A percentile compares a stretch with the other conserved stretches of the same genome.
Evolutionary conservation across 2,329 filamentous ascomycete species (phyloP).

Genomic region (Eurotiales sp.): DNA sequence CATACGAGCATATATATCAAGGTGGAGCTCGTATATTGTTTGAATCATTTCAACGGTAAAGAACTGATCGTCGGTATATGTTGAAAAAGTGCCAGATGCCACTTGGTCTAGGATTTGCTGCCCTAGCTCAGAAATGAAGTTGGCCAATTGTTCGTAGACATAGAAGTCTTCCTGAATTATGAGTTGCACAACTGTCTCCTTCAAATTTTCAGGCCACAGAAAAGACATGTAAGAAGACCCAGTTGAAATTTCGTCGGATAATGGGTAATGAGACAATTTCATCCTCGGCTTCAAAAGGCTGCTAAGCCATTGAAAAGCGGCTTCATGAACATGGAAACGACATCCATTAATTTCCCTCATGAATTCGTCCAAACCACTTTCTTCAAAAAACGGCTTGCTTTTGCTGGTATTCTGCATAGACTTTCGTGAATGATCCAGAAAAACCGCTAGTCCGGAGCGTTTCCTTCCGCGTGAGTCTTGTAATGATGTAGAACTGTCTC

Average conservation of each 20-base stretch:
- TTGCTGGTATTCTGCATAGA: conserved; percentile 36
- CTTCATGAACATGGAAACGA: conserved; percentile 49
- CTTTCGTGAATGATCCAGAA: conserved; percentile 55
- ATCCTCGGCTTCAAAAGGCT: conserved; percentile 44
- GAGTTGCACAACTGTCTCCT: conserved; percentile 51
- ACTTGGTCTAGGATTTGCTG: conserved; percentile 23
- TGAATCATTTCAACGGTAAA: conserved; percentile 53
- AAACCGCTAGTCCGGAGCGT: conserved; percentile 50
- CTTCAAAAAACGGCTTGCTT: conserved; percentile 38
- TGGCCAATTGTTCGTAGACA: conserved; percentile 43
- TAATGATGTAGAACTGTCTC: conserved; percentile 47
- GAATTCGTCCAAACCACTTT: conserved; percentile 39
- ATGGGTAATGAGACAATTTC: conserved; percentile 13
- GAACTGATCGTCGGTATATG: conserved; percentile 29
- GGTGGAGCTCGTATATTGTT: conserved; percentile 62
- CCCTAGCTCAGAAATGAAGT: conserved; percentile 29
- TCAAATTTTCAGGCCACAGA: conserved; percentile 54
- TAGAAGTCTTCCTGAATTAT: conserved; percentile 54
- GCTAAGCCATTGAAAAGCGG: conserved; percentile 53
- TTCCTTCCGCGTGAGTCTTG: conserved; percentile 47
- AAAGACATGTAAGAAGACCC: conserved; percentile 52
- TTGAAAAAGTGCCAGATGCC: conserved; percentile 19
- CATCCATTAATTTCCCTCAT: conserved; percentile 43
- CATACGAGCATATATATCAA: conserved; percentile 63
- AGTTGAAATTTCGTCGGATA: conserved; percentile 8